Base-by-base conservation (phyloP, 1,284 basidiomycete species). In the Rhodotorula sp. region DNA sequence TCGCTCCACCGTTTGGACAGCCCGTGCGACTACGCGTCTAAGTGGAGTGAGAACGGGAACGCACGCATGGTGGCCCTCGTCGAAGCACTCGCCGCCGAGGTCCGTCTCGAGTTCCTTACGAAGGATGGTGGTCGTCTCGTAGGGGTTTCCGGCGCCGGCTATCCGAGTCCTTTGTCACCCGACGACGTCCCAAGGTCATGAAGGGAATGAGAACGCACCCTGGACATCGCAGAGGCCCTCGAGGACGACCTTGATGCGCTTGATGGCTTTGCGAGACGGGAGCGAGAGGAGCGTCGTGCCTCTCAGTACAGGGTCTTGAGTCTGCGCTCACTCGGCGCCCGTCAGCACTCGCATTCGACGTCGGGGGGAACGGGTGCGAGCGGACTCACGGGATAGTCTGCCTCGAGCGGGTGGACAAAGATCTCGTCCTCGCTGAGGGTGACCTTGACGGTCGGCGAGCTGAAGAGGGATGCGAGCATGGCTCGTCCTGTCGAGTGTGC, bases 41-140 rank as follows among this genome's bases (percentile, higher is more conserved):
- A n/a, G n/a, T n/a, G n/a, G 27, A 48, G 19, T 7, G 29, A 27
- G 56, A 27, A 34, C 13, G 22, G 10, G 17, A n/a, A 64, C 69
- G 48, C 34, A 72, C 68, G 66, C 66, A 24, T 75, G 72, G 36
- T 64, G 49, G 3, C 72, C 72, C 7, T 62, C 67, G 10, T 67
- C 64, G 19, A 75, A 54, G 1, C 61, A 46, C 51, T 75, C 70
- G 29, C 69, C 74, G 3, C 24, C 30, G 15, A 74, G 47, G 24
- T 75, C 74, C 2, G 65, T 49, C 32, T 61, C 62, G n/a, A 75
- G 63, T 1, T 62, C 52, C 39, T 75, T 75, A 30, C 57, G 39
- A 15, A 74, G 19, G 6, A 70, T 55, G 11, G 51, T 29, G 13
- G 62, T 58, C 8, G 52, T 53, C 44, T 75, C 74, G 64, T 73